These are phyloP conservation scores for Rhodotorula mucilaginosa DNA, from an alignment of 1,284 basidiomycete genomes.

Conservation along the genomic window DNA sequence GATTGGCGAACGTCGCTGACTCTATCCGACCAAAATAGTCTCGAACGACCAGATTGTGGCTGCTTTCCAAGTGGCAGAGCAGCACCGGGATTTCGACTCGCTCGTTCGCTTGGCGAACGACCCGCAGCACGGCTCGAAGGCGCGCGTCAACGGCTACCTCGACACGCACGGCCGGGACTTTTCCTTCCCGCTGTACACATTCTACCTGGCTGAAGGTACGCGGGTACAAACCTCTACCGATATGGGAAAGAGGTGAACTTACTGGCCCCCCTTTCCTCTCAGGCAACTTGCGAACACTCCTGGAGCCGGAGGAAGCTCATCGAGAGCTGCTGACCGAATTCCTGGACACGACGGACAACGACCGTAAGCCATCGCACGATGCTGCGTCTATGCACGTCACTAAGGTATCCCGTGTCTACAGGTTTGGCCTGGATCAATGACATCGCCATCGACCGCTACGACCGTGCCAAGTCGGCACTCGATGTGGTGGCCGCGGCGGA, in stretches of 20 bases:
- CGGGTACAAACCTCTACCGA: not conserved
- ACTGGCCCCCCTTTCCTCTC: not conserved
- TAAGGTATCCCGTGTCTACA: not conserved
- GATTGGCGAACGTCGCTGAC: not conserved
- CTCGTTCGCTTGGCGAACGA: conserved; percentile 50
- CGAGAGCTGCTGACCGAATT: conserved; percentile 68
- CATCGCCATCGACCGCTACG: conserved; percentile 67
- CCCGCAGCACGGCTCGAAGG: conserved; percentile 40
- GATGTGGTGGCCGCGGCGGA: conserved; percentile 61
- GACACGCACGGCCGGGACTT: conserved; percentile 78
- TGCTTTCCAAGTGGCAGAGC: conserved; percentile 51
- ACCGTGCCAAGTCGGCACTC: conserved; percentile 64
- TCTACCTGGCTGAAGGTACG: conserved; percentile 55
- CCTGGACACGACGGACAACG: conserved; percentile 64
- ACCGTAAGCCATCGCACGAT: conserved; percentile 42
- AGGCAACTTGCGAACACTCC: conserved; percentile 73
- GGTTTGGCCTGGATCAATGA: conserved; percentile 84
- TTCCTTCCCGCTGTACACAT: conserved; percentile 80
- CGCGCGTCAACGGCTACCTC: conserved; percentile 63
- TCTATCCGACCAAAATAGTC: conserved; percentile 34
- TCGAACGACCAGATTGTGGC: conserved; percentile 45
- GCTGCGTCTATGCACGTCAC: not conserved
- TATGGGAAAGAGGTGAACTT: not conserved
- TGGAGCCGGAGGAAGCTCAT: conserved; percentile 67
- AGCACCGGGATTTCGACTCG: conserved; percentile 50